Conservation (phyloP, 495 filamentous ascomycete genomes). For the Rhypophila decipiens region DNA sequence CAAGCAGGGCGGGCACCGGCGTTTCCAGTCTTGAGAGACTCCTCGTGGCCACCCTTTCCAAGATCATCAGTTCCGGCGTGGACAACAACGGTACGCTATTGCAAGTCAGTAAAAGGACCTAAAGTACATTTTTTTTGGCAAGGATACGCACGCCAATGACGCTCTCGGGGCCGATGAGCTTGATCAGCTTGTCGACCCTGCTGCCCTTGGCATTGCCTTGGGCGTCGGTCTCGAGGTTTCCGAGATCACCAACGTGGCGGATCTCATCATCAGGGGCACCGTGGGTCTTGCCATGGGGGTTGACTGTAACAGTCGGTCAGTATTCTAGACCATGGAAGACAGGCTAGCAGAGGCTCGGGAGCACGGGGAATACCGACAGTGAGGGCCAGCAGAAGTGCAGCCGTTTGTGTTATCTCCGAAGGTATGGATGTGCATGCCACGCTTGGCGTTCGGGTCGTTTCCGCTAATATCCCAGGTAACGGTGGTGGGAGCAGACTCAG, state of each 20-base stretch:
- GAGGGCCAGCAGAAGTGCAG: slow-evolving; percentile 94
- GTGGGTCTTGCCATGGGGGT: slow-evolving; percentile 87
- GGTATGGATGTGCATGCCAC: slow-evolving; percentile 96
- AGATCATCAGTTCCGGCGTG: slow-evolving; percentile 95
- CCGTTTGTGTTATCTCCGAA: slow-evolving; percentile 99
- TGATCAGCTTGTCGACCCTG: slow-evolving; percentile 70
- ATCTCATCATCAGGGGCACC: slow-evolving; percentile 73
- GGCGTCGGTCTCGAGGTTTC: slow-evolving; percentile 91
- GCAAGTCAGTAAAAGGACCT: slow-evolving; percentile 6
- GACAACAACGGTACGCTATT: slow-evolving; percentile 85
- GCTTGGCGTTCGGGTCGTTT: slow-evolving; percentile 89
- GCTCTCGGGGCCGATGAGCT: slow-evolving; percentile 92
- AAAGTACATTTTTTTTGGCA: not conserved
- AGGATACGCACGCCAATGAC: slow-evolving; percentile 80
- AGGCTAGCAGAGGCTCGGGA: not conserved
- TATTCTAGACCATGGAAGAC: too few relatives aligned
- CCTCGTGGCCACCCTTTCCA: slow-evolving; percentile 78
- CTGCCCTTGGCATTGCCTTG: slow-evolving; percentile 80
- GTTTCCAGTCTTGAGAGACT: slow-evolving; percentile 97
- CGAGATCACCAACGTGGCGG: slow-evolving; percentile 94
- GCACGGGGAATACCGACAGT: slow-evolving; percentile 51
- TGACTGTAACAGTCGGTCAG: too few relatives aligned
- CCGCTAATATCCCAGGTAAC: slow-evolving; percentile 89
- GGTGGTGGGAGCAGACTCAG: slow-evolving; percentile 73
- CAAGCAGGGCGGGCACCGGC: slow-evolving; percentile 89